Evolutionary conservation across 2,329 filamentous ascomycete species (phyloP).

Genomic region (Xylariales sp.): DNA sequence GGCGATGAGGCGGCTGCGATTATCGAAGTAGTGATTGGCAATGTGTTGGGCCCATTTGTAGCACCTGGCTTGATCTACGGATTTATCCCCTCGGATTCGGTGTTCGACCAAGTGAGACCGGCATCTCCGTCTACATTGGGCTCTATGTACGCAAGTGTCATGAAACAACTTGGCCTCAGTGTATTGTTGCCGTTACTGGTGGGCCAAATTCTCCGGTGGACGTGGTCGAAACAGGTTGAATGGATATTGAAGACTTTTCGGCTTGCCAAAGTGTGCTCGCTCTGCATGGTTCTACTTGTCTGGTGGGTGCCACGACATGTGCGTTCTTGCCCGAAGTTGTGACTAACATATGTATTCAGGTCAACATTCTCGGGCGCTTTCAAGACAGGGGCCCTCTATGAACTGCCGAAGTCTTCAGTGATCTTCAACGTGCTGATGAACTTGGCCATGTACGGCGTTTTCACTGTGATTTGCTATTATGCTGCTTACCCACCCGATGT

Average conservation of each 20-base stretch:
- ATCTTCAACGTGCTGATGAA: constrained; percentile 66
- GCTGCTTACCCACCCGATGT: constrained; percentile 37
- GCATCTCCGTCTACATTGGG: constrained; percentile 48
- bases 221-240: constrained; percentile 45
- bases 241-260: constrained; percentile 50
- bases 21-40: constrained; percentile 67
- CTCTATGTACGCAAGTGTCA: constrained; percentile 61
- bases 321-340: no score
- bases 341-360: no score
- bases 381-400: constrained; percentile 55
- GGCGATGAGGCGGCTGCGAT: constrained; percentile 63
- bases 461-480: constrained; percentile 57
- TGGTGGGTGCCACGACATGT: constrained; percentile 36
- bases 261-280: constrained; percentile 42
- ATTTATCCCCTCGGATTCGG: constrained; percentile 48
- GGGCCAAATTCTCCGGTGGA: constrained; percentile 55
- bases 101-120: constrained; percentile 53
- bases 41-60: constrained; percentile 64
- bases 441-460: constrained; percentile 58
- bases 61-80: constrained; percentile 60
- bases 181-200: constrained; percentile 60
- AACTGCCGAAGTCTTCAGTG: constrained; percentile 55
- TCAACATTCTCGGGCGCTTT: constrained; percentile 65
- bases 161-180: constrained; percentile 64
- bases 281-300: constrained; percentile 42